Evolutionary conservation across 257 asterid species (phyloP), one percentile per base, ranked within the genome.

Genomic region (Buddleja alternifolia): DNA sequence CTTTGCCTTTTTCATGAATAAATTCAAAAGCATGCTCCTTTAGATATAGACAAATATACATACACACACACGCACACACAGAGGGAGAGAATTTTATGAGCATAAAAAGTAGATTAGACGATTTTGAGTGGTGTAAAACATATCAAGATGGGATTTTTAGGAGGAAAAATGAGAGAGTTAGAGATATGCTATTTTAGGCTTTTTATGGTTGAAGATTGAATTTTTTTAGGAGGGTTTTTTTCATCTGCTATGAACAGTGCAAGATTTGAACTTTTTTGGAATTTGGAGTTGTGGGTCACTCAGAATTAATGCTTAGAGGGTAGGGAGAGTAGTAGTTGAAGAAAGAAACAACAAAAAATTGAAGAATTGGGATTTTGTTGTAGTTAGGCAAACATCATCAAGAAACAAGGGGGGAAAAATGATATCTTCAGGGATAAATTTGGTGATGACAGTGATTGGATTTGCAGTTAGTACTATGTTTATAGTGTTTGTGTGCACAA

Each of bases 371-470:
- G 63, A 45, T 57, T 56, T 60, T 54, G 45, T 41, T 8, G 32
- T 54, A 66, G 52, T 69, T n/a, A 75, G 74, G 20, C 17, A 57
- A 29, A 4, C 57, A 62, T 14, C 34, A 53, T 46, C 11, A 29
- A 53, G 73, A 20, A 70, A 60, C 34, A 40, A 29, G 32, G 23
- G 63, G 12, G 16, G 21, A 32, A 53, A 23, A 76, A 83, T 73
- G 88, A 86, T 79, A 75, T 80, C 89, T 84, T 68, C 89, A 8
- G 80, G 90, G 72, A 78, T 73, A 64, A 86, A 88, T 83, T 79
- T 90, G 82, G 95, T 90, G 84, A 90, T 90, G 97, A 88, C 95
- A 56, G 96, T 85, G 80, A 88, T 86, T 60, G 97, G 97, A 51
- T 90, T 88, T 82, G 77, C 85, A 41, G 84, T 85, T 6, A 90